Conservation (phyloP, 805 yeast genomes). For the Alloascoidea hylecoeti region DNA sequence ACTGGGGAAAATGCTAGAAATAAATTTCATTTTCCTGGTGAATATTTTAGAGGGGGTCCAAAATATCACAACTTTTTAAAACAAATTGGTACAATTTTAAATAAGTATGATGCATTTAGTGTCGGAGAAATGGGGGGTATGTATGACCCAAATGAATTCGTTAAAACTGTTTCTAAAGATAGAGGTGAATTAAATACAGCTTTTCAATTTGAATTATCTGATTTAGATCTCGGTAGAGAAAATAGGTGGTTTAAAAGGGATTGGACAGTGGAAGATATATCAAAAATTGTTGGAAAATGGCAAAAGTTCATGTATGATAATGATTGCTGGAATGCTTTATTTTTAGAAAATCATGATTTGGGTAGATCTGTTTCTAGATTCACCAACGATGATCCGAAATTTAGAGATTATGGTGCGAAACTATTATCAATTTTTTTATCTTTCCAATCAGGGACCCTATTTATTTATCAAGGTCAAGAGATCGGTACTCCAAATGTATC, state of each 20-base stretch:
- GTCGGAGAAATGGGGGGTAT: slow-evolving; percentile 42
- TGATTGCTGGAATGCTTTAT: slow-evolving; percentile 41
- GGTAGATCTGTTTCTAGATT: slow-evolving; percentile 34
- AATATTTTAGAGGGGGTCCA: too few relatives aligned
- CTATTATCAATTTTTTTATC: slow-evolving; percentile 26
- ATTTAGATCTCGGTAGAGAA: slow-evolving; percentile 4
- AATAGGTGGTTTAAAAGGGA: too few relatives aligned
- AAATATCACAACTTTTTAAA: too few relatives aligned
- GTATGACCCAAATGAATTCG: slow-evolving; percentile 21
- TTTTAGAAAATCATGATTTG: slow-evolving; percentile 39
- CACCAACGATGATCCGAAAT: slow-evolving; percentile 23
- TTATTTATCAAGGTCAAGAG: slow-evolving; percentile 41
- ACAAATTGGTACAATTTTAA: too few relatives aligned
- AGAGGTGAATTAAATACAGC: slow-evolving; percentile 22
- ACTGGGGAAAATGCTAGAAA: too few relatives aligned
- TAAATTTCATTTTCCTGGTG: too few relatives aligned
- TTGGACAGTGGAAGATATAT: too few relatives aligned
- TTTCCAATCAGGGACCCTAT: slow-evolving; percentile 34
- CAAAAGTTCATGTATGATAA: slow-evolving; percentile 18
- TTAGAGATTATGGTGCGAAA: slow-evolving; percentile 25
- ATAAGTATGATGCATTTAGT: slow-evolving; percentile 36
- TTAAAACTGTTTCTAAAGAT: slow-evolving; percentile 6
- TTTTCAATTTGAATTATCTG: slow-evolving; percentile 19
- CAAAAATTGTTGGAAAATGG: background rate
- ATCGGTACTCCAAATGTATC: slow-evolving; percentile 34